Percentiles rank a stretch among this genome's conserved stretches.
Conservation (phyloP, 345 rosid genomes). For the Eutrema japonicum region DNA sequence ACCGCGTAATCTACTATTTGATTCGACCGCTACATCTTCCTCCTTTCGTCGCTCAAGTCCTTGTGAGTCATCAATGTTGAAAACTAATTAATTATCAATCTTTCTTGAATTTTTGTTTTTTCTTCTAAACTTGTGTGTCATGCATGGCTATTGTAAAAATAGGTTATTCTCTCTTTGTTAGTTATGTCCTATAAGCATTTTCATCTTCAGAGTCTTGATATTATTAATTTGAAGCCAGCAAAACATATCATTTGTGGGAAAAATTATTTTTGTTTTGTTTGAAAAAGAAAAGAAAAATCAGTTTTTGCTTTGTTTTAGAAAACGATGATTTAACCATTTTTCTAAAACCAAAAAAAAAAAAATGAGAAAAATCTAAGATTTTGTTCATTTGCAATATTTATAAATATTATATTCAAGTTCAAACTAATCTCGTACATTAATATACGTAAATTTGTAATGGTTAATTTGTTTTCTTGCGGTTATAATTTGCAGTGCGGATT, state of each 20-base stretch:
- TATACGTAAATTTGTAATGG: background rate
- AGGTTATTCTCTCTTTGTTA: too few species aligned
- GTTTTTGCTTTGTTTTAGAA: slow-evolving; percentile 1
- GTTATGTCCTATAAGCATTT: too few species aligned
- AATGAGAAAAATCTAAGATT: background rate
- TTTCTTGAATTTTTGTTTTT: too few species aligned
- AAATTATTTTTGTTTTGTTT: too few species aligned
- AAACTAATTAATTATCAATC: background rate
- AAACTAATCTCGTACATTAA: background rate
- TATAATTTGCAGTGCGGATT: slow-evolving; percentile 53
- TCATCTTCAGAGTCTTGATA: too few species aligned
- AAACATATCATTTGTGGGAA: too few species aligned
- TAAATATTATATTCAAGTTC: background rate
- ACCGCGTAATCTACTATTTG: slow-evolving; percentile 26
- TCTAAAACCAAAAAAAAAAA: background rate
- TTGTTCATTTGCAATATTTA: background rate
- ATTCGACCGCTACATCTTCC: slow-evolving; percentile 37
- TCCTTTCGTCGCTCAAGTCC: slow-evolving; percentile 46
- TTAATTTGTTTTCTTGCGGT: background rate
- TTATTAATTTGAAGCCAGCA: too few species aligned
- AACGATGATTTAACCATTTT: background rate
- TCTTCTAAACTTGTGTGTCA: too few species aligned
- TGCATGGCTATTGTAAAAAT: too few species aligned
- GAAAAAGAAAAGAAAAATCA: background rate
- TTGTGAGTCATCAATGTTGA: slow-evolving; percentile 36